Conservation (phyloP, 2,329 filamentous ascomycete species). For the Fusarium succisae region DNA sequence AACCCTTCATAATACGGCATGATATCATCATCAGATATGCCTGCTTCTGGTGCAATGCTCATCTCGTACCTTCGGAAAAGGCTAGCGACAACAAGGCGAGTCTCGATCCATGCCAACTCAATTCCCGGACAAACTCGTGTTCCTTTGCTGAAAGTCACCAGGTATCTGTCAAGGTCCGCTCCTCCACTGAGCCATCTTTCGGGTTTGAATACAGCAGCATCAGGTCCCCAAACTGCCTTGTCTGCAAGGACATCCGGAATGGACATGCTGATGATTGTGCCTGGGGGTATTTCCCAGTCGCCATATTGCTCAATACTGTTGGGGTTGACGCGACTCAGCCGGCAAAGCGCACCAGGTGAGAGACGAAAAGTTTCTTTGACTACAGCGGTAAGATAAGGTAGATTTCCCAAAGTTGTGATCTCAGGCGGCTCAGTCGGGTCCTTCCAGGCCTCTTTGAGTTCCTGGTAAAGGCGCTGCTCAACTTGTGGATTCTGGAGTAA, state of each 20-base stretch:
- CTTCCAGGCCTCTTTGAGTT: background rate
- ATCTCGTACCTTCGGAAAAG: conserved; percentile 1
- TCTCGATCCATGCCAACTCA: conserved; percentile 4
- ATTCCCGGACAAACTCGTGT: conserved; percentile 2
- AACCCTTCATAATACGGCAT: conserved; percentile 8
- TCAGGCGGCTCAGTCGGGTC: background rate
- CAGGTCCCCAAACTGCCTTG: background rate
- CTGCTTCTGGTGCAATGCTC: background rate
- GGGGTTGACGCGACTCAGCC: background rate
- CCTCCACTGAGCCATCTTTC: background rate
- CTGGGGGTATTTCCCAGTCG: background rate
- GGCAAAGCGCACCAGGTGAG: background rate
- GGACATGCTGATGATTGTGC: conserved; percentile 6
- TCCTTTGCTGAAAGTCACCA: conserved; percentile 4
- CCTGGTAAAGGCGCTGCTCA: background rate
- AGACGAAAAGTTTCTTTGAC: background rate
- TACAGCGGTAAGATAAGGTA: background rate
- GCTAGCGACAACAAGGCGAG: background rate
- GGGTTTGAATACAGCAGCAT: background rate
- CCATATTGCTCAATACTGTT: background rate
- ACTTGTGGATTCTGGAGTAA: background rate
- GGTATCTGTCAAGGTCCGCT: background rate
- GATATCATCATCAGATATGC: background rate
- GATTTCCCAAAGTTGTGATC: background rate
- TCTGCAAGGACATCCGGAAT: background rate